Conservation (phyloP, 1,284 basidiomycete genomes). For the Cryptococcus sp. region DNA sequence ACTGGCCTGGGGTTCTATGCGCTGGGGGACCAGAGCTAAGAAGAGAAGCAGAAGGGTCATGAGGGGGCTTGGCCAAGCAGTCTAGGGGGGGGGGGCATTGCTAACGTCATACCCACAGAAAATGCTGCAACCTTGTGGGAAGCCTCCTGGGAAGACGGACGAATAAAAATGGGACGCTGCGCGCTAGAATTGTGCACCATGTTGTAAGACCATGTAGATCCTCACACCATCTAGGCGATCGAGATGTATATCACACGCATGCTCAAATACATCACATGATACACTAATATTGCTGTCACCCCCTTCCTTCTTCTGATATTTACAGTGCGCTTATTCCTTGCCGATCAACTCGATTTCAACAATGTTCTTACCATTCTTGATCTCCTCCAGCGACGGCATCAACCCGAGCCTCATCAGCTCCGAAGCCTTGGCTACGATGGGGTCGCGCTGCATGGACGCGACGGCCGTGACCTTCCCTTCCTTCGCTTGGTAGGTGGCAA, state of each 20-base stretch:
- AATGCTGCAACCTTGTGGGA: constrained; percentile 98
- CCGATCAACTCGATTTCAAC: constrained; percentile 38
- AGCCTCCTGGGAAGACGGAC: constrained; percentile 89
- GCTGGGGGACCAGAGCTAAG: no score
- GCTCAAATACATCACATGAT: no score
- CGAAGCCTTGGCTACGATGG: constrained; percentile 73
- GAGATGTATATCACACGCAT: background rate
- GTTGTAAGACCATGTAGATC: no score
- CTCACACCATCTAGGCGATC: background rate
- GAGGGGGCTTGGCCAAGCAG: background rate
- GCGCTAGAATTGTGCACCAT: background rate
- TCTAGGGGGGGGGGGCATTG: no score
- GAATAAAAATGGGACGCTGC: constrained; percentile 50
- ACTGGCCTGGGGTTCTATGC: no score
- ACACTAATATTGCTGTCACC: background rate
- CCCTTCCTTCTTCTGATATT: background rate
- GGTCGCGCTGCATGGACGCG: constrained; percentile 58
- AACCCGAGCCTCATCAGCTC: constrained; percentile 73
- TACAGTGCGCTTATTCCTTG: constrained; percentile 12
- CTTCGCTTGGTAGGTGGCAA: constrained; percentile 81
- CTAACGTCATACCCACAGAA: constrained; percentile 58
- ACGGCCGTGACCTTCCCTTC: constrained; percentile 74
- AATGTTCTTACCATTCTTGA: constrained; percentile 57
- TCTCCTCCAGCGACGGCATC: constrained; percentile 75
- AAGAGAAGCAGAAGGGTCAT: no score